phyloP scores from a whole-genome alignment of 257 asterid species.

The Anisodus tanguticus region DNA sequence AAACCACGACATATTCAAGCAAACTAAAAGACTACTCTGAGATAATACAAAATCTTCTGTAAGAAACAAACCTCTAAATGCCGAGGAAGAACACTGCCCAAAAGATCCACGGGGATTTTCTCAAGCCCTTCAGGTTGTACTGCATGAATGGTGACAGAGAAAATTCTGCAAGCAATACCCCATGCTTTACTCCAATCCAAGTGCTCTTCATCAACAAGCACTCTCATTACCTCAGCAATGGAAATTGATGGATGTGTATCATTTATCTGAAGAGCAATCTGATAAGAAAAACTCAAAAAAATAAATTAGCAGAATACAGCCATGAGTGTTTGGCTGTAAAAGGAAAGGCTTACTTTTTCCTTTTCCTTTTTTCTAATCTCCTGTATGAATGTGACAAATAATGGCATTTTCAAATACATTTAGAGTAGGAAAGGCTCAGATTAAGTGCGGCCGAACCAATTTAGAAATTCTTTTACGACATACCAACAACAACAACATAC shows the following conservation, averaged over 20 bases:
- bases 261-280: conserved; percentile 62
- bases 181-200: conserved; percentile 53
- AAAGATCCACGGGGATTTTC: conserved; percentile 59
- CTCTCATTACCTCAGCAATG: conserved; percentile 57
- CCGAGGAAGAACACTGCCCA: conserved; percentile 57
- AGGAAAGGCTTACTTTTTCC: not conserved
- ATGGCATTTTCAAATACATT: not conserved
- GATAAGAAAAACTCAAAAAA: conserved; percentile 20
- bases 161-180: conserved; percentile 47
- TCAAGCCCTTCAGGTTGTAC: conserved; percentile 55
- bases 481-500: too few relatives aligned
- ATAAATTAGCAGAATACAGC: conserved; percentile 22
- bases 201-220: conserved; percentile 55
- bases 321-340: not conserved
- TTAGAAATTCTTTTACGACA: not conserved
- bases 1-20: not conserved
- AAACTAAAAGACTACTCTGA: not conserved
- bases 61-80: conserved; percentile 49
- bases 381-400: not conserved
- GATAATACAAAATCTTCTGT: conserved; percentile 13
- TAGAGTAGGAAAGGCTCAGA: conserved; percentile 15
- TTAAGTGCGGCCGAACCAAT: not conserved
- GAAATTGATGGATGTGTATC: conserved; percentile 63
- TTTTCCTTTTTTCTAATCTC: not conserved
- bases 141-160: conserved; percentile 54